Base-by-base conservation (phyloP, 2,329 filamentous ascomycete genomes). In the Paracorniculantispora psalliotae region DNA sequence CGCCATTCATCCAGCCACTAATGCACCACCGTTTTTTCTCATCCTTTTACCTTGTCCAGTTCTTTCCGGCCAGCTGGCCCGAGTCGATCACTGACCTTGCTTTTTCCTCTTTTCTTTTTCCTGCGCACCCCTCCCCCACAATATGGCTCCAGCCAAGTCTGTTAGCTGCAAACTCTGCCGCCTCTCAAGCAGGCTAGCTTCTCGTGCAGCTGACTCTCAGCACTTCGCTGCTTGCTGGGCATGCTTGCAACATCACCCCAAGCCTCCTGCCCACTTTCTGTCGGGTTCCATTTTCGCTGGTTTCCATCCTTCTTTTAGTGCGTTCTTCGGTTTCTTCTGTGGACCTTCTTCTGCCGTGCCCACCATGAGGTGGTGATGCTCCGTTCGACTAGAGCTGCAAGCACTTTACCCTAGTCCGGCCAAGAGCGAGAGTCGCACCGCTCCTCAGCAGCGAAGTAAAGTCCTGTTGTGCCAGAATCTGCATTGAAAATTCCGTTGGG, bases 161-260 rank as follows among this genome's bases (percentile, higher is more conserved):
- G n/a, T 51, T 58, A 58, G 57, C 19, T 48, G 49, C 26, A 63
- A 65, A 65, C 63, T 59, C 63, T 65, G 41, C 59, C 63, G 63
- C 61, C 63, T 64, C 61, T 21, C 50, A 61, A 60, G 51, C 47
- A 39, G 23, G 19, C 23, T 25, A 25, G 15, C 44, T 7, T 46
- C 43, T 56, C 35, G 4, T 17, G 35, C 55, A 43, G 35, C 57
- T 59, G 57, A 59, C 57, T 54, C 41, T 35, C 7, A 9, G 13
- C 19, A 49, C 25, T 28, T 28, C 15, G 37, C 10, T 26, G n/a
- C 35, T 52, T 26, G 10, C 15, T 26, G 9, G 12, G 33, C 13
- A 13, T 9, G 6, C 19, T 46, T 21, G 25, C 23, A 8, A 26
- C 41, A 6, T 12, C 23, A 17, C 23, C 5, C 23, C 6, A 19